Percentiles rank a stretch among this genome's conserved stretches.
phyloP scores from a whole-genome alignment of 305 asterid species.

The Rubia tinctorum region DNA sequence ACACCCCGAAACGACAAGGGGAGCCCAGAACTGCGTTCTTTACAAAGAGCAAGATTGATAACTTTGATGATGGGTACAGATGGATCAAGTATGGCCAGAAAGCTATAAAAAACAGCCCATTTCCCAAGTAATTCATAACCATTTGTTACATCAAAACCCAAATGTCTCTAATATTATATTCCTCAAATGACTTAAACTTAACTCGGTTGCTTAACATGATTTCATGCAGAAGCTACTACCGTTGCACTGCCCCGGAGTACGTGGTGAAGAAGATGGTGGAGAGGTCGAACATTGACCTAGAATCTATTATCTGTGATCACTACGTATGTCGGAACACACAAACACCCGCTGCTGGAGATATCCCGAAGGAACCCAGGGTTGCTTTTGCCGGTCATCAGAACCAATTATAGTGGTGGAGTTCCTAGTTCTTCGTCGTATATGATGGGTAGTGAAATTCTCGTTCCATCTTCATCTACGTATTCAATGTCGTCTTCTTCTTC shows the following conservation, averaged over 20 bases:
- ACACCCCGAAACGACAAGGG: slow-evolving; percentile 59
- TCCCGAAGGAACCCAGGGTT: slow-evolving; percentile 39
- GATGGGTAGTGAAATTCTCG: too few relatives aligned
- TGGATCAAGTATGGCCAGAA: slow-evolving; percentile 98
- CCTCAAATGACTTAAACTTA: too few relatives aligned
- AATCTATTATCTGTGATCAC: slow-evolving; percentile 76
- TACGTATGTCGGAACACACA: slow-evolving; percentile 86
- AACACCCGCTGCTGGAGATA: slow-evolving; percentile 60
- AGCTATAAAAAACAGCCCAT: slow-evolving; percentile 90
- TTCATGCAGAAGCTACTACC: slow-evolving; percentile 73
- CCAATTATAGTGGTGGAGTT: too few relatives aligned
- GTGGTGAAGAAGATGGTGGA: slow-evolving; percentile 90
- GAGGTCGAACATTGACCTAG: slow-evolving; percentile 65
- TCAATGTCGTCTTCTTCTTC: too few relatives aligned
- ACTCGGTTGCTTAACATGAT: too few relatives aligned
- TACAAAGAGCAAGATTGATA: slow-evolving; percentile 87
- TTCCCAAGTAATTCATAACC: slow-evolving; percentile 72
- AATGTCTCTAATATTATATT: too few relatives aligned
- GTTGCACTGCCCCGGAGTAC: slow-evolving; percentile 77
- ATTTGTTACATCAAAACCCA: too few relatives aligned
- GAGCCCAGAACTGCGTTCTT: slow-evolving; percentile 81
- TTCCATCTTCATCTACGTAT: too few relatives aligned
- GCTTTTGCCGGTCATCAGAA: too few relatives aligned
- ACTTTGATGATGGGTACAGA: slow-evolving; percentile 89
- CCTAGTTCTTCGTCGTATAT: too few relatives aligned